A percentile compares a stretch with the other conserved stretches of the same genome.
Conservation (phyloP, 192 early-diverging fungal genomes). For the Allomyces macrogynus region DNA sequence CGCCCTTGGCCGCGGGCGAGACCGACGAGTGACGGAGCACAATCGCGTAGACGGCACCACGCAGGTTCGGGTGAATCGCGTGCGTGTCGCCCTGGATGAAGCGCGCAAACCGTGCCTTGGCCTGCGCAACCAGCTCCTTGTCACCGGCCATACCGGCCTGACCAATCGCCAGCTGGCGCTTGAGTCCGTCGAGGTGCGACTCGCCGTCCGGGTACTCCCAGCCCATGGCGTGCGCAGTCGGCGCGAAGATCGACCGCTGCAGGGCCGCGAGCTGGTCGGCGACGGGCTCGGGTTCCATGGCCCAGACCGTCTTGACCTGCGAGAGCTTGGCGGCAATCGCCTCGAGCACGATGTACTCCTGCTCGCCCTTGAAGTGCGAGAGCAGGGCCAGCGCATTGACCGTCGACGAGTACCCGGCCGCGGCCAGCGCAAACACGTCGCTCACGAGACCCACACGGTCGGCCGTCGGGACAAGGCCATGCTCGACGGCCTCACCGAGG, state of each 20-base stretch:
- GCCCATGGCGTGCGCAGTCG: constrained; percentile 37
- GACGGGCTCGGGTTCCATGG: constrained; percentile 21
- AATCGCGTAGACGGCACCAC: constrained; percentile 31
- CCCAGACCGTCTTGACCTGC: constrained; percentile 24
- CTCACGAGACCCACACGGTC: constrained; percentile 25
- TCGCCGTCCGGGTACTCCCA: constrained; percentile 34
- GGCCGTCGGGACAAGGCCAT: constrained; percentile 13
- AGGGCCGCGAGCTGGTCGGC: constrained; percentile 18
- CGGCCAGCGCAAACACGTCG: constrained; percentile 22
- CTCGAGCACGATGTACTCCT: constrained; percentile 29
- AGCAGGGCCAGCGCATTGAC: constrained; percentile 17
- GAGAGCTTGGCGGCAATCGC: constrained; percentile 21
- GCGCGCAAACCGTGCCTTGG: constrained; percentile 26
- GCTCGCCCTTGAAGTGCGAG: constrained; percentile 20
- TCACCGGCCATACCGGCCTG: constrained; percentile 39
- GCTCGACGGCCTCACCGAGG: constrained; percentile 15
- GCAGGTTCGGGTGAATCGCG: constrained; percentile 37
- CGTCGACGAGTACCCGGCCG: constrained; percentile 21
- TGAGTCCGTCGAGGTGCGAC: constrained; percentile 26
- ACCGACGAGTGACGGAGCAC: constrained; percentile 19
- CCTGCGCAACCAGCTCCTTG: constrained; percentile 21
- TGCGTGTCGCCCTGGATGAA: constrained; percentile 29
- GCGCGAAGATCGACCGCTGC: constrained; percentile 25
- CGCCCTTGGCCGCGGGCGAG: neutral
- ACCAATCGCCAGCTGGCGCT: constrained; percentile 39